Base-by-base conservation (phyloP, 2,329 filamentous ascomycete genomes). In the Periconia digitata region DNA sequence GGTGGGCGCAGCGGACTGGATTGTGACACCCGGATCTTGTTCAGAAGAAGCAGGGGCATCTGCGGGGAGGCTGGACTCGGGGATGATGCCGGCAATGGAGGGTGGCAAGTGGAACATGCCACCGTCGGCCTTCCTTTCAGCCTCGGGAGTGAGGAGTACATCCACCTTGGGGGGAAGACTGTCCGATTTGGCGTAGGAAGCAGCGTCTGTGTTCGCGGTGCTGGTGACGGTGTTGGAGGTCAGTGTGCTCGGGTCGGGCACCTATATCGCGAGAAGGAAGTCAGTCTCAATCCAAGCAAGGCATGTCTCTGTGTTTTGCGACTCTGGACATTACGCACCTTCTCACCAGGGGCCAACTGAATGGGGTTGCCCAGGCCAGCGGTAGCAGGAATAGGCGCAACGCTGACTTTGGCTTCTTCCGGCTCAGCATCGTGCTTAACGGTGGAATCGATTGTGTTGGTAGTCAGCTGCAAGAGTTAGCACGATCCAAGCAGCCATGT, bases 171-270 rank as follows among this genome's bases (percentile, higher is more conserved):
- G 70, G 49, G 73, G 71, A 21, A 64, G 63, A 48, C 85, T 81
- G 63, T 87, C 87, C 55, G 85, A 85, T 71, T 89, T 89, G 70
- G 95, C 87, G 72, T 96, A 97, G 1, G 90, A 92, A 59, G 85
- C 89, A 70, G 90, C 82, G 69, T 96, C 92, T 6, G 71, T 73
- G 46, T 77, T 72, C 60, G 56, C 64, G 8, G 65, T 71, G 56
- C 81, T 83, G 36, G 85, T 83, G 64, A 96, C 81, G 43, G 90
- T 86, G 70, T 89, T 87, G 43, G 79, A 72, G 40, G 84, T 85
- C 59, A 91, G 65, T 21, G 80, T 80, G 69, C 75, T 81, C 21
- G 79, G 71, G 40, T 88, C 79, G 35, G 92, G 92, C 8, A 96
- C n/a, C n/a, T n/a, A n/a, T n/a, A n/a, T n/a, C n/a, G n/a, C n/a